Evolutionary conservation across 257 asterid genomes (phyloP).

Genomic region (Thymus mandschuricus): DNA sequence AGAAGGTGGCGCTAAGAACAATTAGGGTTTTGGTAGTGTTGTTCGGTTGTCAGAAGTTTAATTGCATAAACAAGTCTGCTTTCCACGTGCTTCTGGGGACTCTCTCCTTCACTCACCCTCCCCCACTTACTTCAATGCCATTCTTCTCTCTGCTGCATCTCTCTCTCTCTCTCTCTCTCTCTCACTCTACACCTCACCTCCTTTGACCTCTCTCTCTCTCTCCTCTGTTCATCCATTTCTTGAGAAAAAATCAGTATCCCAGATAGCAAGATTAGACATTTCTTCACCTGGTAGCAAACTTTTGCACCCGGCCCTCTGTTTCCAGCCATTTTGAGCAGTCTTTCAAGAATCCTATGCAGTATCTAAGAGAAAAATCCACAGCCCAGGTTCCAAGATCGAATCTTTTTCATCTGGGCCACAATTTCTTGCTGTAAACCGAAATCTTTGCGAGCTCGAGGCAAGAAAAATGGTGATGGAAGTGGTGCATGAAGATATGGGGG

Average conservation of each 20-base stretch:
- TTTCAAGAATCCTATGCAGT: background rate
- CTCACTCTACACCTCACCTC: conserved; percentile 31
- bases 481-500: conserved; percentile 92
- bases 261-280: conserved; percentile 17
- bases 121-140: conserved; percentile 67
- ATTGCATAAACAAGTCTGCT: conserved; percentile 40
- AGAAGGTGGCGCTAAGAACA: conserved; percentile 34
- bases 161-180: conserved; percentile 23
- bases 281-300: background rate
- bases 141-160: conserved; percentile 34
- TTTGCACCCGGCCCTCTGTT: background rate
- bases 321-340: background rate
- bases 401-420: conserved; percentile 16
- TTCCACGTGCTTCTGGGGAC: conserved; percentile 53
- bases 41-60: conserved; percentile 42
- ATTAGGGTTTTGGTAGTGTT: conserved; percentile 50
- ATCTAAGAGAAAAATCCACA: background rate
- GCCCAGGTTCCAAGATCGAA: background rate
- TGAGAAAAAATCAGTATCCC: conserved; percentile 23
- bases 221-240: conserved; percentile 30
- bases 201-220: conserved; percentile 44
- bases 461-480: conserved; percentile 91
- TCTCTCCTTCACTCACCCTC: conserved; percentile 40
- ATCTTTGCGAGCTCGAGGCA: conserved; percentile 4
- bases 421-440: background rate